These are phyloP conservation scores for Ascochyta rabiei DNA, from an alignment of 2,329 filamentous ascomycete species.

Conservation along the genomic window DNA sequence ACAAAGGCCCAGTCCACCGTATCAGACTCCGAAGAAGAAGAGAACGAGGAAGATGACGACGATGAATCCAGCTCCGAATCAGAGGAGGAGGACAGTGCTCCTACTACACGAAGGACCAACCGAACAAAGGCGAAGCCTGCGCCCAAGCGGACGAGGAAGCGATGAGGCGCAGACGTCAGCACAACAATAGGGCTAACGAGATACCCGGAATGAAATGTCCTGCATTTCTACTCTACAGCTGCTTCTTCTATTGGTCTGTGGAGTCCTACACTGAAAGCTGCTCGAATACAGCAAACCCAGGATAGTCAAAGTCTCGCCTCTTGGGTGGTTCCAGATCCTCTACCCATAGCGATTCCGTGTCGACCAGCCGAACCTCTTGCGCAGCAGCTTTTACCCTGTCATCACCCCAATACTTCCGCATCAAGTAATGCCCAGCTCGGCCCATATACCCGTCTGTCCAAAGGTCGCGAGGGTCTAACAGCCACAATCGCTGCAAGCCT, in stretches of 20 bases:
- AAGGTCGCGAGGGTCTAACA: conserved; percentile 5
- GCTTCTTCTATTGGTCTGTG: background rate
- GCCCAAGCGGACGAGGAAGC: conserved; percentile 39
- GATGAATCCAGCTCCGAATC: conserved; percentile 40
- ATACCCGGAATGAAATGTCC: conserved; percentile 7
- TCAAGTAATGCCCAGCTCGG: background rate
- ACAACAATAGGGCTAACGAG: background rate
- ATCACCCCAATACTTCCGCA: background rate
- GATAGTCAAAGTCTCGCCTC: conserved; percentile 5
- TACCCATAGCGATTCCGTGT: background rate
- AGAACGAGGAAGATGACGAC: conserved; percentile 44
- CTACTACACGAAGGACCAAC: conserved; percentile 42
- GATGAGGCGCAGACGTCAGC: conserved; percentile 11
- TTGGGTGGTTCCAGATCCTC: background rate
- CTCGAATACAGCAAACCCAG: conserved; percentile 2
- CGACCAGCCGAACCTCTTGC: conserved; percentile 1
- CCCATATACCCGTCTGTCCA: background rate
- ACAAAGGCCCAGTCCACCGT: conserved; percentile 41
- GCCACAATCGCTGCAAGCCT: conserved; percentile 3
- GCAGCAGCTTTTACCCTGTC: background rate
- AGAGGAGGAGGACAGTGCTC: conserved; percentile 42
- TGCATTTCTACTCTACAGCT: background rate
- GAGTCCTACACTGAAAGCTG: background rate
- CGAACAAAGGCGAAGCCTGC: conserved; percentile 33
- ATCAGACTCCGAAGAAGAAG: conserved; percentile 47